Evolutionary conservation across 306 rosid species (phyloP), one percentile per base, ranked within the genome.

Genomic region (Castanea crenata): DNA sequence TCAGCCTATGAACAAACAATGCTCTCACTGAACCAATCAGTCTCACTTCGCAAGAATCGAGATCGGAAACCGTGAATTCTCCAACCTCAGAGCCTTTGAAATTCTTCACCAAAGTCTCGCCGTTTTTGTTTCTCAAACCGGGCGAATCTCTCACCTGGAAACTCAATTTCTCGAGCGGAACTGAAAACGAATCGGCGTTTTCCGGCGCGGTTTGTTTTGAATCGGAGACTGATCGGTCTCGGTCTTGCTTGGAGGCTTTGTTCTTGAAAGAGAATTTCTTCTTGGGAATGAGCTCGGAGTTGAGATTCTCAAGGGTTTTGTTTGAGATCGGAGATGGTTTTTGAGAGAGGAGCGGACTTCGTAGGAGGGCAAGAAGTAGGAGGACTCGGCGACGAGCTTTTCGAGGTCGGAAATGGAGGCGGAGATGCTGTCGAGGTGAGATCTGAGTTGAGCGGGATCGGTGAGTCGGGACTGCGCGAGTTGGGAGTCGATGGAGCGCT

Each of bases 31-130:
- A 76, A 35, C 98, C 97, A 18, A 79, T 80, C 59, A 92, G 57
- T 77, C 89, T 92, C 78, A 95, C 98, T 81, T 95, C 91, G 72
- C 98, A 95, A 0, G 96, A 91, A 86, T 90, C 88, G 12, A 95
- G 96, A 81, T 88, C 93, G 6, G 93, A 90, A 82, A 95, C 76
- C 12, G 92, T 86, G 62, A 91, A 91, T 46, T 95, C 99, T 31
- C 99, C 97, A 19, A 85, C 27, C 55, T 93, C 97, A 0, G 87
- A 84, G 0, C 86, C 92, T 76, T 80, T 79, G 52, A 93, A 85
- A 46, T 85, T 83, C 34, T 55, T 78, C 27, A 85, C 76, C 83
- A 95, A 74, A 20, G 89, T 41, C 89, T 85, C 87, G 0, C 87
- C 86, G 18, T 76, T 71, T 84, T 80, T 87, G 81, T 80, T 81